A percentile compares a stretch with the other conserved stretches of the same genome.
Evolutionary conservation across 2,329 filamentous ascomycete species (phyloP).

Genomic region (Colletotrichum sp.): DNA sequence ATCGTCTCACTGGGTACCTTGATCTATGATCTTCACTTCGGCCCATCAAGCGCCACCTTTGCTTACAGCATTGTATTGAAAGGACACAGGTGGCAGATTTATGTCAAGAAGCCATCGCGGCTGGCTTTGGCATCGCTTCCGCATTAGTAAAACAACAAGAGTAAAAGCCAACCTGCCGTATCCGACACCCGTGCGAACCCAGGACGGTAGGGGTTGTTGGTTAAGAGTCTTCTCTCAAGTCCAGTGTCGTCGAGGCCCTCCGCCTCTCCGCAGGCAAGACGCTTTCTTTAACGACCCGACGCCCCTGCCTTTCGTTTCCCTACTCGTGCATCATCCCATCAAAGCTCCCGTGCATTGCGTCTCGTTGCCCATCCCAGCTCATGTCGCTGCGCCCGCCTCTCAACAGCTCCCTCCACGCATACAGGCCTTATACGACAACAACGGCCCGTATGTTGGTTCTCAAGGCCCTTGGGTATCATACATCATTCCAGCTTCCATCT

Average conservation of each 20-base stretch:
- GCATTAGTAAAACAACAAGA: conserved; percentile 4
- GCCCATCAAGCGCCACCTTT: not conserved
- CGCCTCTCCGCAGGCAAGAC: not conserved
- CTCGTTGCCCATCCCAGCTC: not conserved
- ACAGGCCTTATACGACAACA: conserved; percentile 1
- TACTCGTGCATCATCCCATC: not conserved
- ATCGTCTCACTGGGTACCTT: not conserved
- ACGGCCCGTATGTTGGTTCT: not conserved
- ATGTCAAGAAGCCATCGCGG: not conserved
- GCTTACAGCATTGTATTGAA: not conserved
- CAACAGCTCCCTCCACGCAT: not conserved
- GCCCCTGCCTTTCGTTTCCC: not conserved
- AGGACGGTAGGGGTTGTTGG: not conserved
- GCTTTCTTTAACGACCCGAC: not conserved
- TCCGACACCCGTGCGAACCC: not conserved
- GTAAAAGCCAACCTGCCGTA: conserved; percentile 5
- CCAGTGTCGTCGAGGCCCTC: conserved; percentile 6
- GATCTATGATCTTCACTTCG: not conserved
- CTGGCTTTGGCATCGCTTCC: conserved; percentile 8
- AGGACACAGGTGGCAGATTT: not conserved
- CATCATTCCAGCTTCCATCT: not conserved
- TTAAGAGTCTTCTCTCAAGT: conserved; percentile 12
- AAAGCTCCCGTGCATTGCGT: conserved; percentile 5
- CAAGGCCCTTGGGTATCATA: conserved; percentile 12
- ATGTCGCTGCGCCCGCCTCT: not conserved